Conservation (phyloP, 345 rosid genomes). For the Limnanthes douglasii region DNA sequence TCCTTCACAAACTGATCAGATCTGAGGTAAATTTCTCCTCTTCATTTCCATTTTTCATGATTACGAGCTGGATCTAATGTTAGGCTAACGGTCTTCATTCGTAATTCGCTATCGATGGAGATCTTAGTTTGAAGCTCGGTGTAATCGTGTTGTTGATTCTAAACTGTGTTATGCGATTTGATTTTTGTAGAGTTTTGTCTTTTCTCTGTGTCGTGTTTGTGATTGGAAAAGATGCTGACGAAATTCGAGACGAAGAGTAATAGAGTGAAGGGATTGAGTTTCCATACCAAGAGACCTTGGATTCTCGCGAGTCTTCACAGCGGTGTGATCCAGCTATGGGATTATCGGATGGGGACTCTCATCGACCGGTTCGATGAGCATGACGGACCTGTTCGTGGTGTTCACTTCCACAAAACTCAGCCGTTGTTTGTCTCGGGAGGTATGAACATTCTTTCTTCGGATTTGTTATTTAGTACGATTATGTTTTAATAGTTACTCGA, state of each 20-base stretch:
- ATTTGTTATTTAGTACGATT: no score
- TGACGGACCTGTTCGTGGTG: conserved; percentile 94
- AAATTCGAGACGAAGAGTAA: conserved; percentile 94
- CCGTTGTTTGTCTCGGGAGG: conserved; percentile 93
- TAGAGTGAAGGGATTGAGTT: conserved; percentile 87
- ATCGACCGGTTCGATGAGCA: conserved; percentile 88
- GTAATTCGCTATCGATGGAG: no score
- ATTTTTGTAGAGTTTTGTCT: conserved; percentile 7
- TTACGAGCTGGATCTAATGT: no score
- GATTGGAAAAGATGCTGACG: conserved; percentile 52
- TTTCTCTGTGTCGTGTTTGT: conserved; percentile 8
- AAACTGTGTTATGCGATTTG: conserved; percentile 11
- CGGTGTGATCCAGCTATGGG: conserved; percentile 98
- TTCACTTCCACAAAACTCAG: conserved; percentile 82
- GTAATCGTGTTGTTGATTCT: background rate
- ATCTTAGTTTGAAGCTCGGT: background rate
- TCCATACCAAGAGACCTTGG: conserved; percentile 88
- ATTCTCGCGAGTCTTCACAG: conserved; percentile 93
- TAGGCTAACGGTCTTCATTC: no score
- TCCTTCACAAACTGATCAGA: conserved; percentile 21
- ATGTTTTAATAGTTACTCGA: no score
- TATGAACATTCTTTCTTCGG: conserved; percentile 12
- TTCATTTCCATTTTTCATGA: no score
- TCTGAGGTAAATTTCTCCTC: conserved; percentile 32
- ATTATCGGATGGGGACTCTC: conserved; percentile 83